Conservation (phyloP, 1,284 basidiomycete species). For the Ustilago tritici region DNA sequence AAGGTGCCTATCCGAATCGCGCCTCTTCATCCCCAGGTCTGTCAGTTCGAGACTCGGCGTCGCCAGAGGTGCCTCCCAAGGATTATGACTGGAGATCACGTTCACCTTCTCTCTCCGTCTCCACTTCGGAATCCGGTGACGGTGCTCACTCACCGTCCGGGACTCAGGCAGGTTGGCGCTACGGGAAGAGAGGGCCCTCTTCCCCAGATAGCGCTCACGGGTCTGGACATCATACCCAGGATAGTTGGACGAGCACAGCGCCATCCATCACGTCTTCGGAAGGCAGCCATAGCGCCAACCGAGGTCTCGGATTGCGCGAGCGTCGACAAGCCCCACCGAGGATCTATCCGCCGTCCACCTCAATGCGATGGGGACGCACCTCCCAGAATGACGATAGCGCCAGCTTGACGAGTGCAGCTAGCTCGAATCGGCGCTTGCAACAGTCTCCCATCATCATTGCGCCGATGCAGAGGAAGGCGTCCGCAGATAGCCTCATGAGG, state of each 20-base stretch:
- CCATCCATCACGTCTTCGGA: constrained; percentile 40
- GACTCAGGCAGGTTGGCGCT: background rate
- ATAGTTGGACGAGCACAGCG: constrained; percentile 41
- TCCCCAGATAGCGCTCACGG: constrained; percentile 26
- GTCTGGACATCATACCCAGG: constrained; percentile 29
- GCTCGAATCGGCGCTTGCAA: constrained; percentile 18
- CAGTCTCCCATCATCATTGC: constrained; percentile 17
- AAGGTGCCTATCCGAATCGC: background rate
- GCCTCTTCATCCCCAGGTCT: constrained; percentile 23
- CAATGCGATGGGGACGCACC: constrained; percentile 40
- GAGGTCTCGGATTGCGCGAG: constrained; percentile 46
- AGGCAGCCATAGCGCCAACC: constrained; percentile 19
- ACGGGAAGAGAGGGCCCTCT: constrained; percentile 13
- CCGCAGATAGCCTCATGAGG: constrained; percentile 33
- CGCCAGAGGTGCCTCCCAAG: constrained; percentile 34
- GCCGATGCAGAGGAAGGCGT: constrained; percentile 31
- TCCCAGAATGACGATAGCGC: constrained; percentile 28
- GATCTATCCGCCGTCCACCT: constrained; percentile 56
- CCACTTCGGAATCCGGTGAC: constrained; percentile 25
- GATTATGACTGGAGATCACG: constrained; percentile 31
- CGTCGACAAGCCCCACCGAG: constrained; percentile 55
- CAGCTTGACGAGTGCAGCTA: constrained; percentile 6
- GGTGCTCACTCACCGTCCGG: constrained; percentile 10
- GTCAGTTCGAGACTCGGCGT: constrained; percentile 19
- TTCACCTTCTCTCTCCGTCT: constrained; percentile 31